Evolutionary conservation across 495 filamentous ascomycete species (phyloP).

Genomic region (Annulohypoxylon nitens): DNA sequence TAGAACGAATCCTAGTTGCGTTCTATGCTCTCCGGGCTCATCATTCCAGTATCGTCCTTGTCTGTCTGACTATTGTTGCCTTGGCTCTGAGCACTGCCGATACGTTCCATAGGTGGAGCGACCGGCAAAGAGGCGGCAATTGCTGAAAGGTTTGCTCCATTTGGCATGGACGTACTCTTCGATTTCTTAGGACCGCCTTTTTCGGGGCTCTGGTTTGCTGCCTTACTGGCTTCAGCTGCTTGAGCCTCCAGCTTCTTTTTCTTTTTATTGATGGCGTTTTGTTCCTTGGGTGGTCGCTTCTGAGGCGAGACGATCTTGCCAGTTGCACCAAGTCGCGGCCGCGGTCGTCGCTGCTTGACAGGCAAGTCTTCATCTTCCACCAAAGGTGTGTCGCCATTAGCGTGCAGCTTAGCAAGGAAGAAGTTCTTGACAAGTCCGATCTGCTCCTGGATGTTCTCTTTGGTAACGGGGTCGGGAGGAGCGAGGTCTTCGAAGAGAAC

Average conservation of each 20-base stretch:
- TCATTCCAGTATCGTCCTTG: conserved; percentile 71
- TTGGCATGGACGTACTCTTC: conserved; percentile 49
- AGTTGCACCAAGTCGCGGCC: conserved; percentile 91
- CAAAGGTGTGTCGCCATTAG: conserved; percentile 82
- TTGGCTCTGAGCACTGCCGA: conserved; percentile 65
- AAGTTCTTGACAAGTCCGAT: conserved; percentile 90
- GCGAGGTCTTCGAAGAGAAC: conserved; percentile 77
- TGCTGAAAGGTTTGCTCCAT: conserved; percentile 46
- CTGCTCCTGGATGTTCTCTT: conserved; percentile 79
- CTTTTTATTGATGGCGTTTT: conserved; percentile 78
- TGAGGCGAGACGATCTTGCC: conserved; percentile 94
- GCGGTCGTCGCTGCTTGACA: conserved; percentile 88
- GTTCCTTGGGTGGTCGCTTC: conserved; percentile 85
- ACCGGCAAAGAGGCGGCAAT: conserved; percentile 39
- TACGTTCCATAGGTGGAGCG: conserved; percentile 61
- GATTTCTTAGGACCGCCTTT: conserved; percentile 62
- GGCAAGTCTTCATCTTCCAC: conserved; percentile 97
- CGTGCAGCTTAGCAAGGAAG: conserved; percentile 87
- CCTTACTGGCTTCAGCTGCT: conserved; percentile 57
- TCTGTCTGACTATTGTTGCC: conserved; percentile 66
- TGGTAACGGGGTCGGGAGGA: conserved; percentile 81
- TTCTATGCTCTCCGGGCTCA: conserved; percentile 76
- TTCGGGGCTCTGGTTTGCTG: conserved; percentile 53
- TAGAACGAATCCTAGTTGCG: conserved; percentile 29
- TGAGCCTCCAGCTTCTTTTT: conserved; percentile 74